These are phyloP conservation scores for Abelmoschus esculentus DNA, from an alignment of 345 rosid species.

Conservation along the genomic window DNA sequence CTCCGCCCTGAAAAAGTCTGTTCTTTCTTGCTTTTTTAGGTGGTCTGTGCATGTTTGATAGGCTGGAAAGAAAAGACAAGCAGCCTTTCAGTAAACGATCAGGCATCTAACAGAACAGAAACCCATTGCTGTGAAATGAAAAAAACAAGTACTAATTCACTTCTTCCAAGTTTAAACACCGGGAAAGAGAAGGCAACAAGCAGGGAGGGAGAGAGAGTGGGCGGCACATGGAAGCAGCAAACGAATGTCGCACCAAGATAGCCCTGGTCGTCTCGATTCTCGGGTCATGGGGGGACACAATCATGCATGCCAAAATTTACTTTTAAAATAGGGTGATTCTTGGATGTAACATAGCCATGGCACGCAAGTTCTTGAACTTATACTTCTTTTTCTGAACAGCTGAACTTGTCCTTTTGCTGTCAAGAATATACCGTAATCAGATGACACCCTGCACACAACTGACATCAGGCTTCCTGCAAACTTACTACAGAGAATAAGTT, in stretches of 20 bases:
- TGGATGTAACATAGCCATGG: not conserved
- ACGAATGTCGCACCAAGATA: slow-evolving; percentile 26
- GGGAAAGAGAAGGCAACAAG: slow-evolving; percentile 9
- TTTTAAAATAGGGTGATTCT: not conserved
- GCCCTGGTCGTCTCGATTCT: slow-evolving; percentile 18
- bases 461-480: not conserved
- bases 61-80: slow-evolving; percentile 37
- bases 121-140: slow-evolving; percentile 15
- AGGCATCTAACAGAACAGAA: slow-evolving; percentile 16
- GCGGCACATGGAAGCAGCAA: slow-evolving; percentile 47
- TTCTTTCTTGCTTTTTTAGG: too few species aligned
- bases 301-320: slow-evolving; percentile 63
- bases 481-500: not conserved
- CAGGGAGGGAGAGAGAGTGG: slow-evolving; percentile 40
- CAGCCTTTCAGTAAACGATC: slow-evolving; percentile 43
- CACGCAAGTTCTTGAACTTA: slow-evolving; percentile 13
- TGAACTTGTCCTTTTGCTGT: not conserved
- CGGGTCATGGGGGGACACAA: slow-evolving; percentile 59
- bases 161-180: not conserved
- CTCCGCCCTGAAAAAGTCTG: too few species aligned
- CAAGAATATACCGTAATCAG: not conserved
- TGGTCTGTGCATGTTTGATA: slow-evolving; percentile 31
- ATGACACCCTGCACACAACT: not conserved
- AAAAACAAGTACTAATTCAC: not conserved
- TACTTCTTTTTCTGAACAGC: too few species aligned